These are phyloP conservation scores for Melanopsichium pennsylvanicum DNA, from an alignment of 1,284 basidiomycete species.

Conservation along the genomic window DNA sequence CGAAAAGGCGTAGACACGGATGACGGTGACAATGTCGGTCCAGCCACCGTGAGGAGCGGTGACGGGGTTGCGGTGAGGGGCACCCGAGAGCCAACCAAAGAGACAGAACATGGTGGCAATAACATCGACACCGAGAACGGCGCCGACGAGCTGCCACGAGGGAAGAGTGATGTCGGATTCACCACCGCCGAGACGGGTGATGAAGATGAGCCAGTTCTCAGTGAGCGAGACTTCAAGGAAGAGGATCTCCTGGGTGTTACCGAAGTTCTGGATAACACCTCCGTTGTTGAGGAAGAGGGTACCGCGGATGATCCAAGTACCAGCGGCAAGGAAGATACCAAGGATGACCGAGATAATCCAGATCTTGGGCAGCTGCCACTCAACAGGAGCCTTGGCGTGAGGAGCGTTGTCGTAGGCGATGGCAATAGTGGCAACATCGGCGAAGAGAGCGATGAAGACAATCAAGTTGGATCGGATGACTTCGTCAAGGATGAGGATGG, in stretches of 20 bases:
- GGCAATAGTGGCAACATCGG: conserved; percentile 70
- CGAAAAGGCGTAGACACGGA: conserved; percentile 70
- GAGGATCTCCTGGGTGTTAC: conserved; percentile 70
- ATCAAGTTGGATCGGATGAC: conserved; percentile 71
- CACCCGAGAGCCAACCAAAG: conserved; percentile 71
- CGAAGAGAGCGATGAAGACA: conserved; percentile 72
- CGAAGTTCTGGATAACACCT: conserved; percentile 71
- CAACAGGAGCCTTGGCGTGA: conserved; percentile 69
- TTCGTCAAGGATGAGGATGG: conserved; percentile 71
- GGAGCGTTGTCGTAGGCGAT: conserved; percentile 71
- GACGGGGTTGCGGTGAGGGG: conserved; percentile 66
- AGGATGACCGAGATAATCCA: conserved; percentile 70
- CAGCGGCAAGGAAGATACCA: conserved; percentile 68
- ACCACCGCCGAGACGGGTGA: conserved; percentile 67
- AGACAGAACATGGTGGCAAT: conserved; percentile 70
- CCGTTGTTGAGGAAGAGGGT: conserved; percentile 69
- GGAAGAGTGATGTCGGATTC: conserved; percentile 67
- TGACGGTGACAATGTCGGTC: conserved; percentile 70
- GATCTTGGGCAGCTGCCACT: conserved; percentile 72
- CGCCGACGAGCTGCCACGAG: conserved; percentile 70
- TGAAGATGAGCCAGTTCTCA: conserved; percentile 71
- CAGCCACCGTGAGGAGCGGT: conserved; percentile 66
- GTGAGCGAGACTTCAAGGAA: conserved; percentile 72
- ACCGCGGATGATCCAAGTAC: conserved; percentile 71
- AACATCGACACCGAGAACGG: conserved; percentile 70